Evolutionary conservation across 2,329 filamentous ascomycete species (phyloP), one percentile per base, ranked within the genome.

Genomic region (Colletotrichum salicis): DNA sequence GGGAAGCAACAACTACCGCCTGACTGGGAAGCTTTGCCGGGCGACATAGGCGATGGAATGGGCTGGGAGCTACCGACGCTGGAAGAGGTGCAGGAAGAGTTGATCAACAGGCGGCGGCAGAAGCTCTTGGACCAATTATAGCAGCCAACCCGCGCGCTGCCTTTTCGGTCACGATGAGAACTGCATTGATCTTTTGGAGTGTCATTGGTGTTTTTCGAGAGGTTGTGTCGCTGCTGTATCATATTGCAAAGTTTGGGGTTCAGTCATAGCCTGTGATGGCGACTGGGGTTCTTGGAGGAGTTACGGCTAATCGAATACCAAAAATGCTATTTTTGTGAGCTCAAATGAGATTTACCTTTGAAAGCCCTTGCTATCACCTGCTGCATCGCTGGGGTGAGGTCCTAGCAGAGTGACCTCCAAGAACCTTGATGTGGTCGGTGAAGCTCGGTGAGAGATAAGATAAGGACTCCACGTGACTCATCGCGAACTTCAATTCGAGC

Each of bases 1-100:
- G 89, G 87, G 22, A 82, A 87, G 58, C 82, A 86, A 27, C 86
- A 89, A 70, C 83, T 86, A 1, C 91, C 91, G 19, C 89, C 89
- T 4, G 91, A 88, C 13, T 98, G 96, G 95, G 91, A 96, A 77
- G 88, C 94, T 48, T 83, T 99, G 76, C 96, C 96, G 0, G 96
- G 96, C 0, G 95, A 98, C 82, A 86, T 86, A 3, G 95, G 95
- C 1, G 95, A 97, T 80, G 96, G 96, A 0, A 85, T 91, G 48
- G 88, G 86, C 58, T 98, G 96, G 96, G 90, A 89, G 74, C 82
- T 98, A 77, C 96, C 96, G 10, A 95, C 93, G 5, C 83, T 94
- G 68, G 94, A 97, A 24, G 94, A 98, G 80, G 96, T 98, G n/a
- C 94, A 98, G 82, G 90, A 95, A 79, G 96, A 98, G 82, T 84